Evolutionary conservation across 257 asterid genomes (phyloP), one percentile per base, ranked within the genome.

Genomic region (Gynochthodes officinalis): DNA sequence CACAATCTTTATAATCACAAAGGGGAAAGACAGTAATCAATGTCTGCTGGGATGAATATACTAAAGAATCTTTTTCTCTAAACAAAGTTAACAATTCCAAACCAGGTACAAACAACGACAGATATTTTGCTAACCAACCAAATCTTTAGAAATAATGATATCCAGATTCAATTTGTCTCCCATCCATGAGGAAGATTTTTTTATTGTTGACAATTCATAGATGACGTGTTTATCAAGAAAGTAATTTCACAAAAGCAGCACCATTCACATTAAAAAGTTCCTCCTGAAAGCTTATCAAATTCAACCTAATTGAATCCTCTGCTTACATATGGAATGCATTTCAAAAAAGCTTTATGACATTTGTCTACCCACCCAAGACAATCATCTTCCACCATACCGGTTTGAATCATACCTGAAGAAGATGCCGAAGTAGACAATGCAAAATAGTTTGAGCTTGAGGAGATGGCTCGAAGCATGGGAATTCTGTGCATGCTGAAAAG

Each of bases 391-490:
- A 33, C 43, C 39, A 69, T 55, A 68, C 12, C 27, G 25, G 42
- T 37, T 50, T 21, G 33, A 52, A 55, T 30, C 67, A 79, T 85
- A 92, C 99, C 98, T 95, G 99, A 80, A 95, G 97, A 81, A 95
- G 99, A 89, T 95, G 99, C 37, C 99, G 88, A 55, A 95, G 96
- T 74, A 95, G 87, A 75, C 99, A 90, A 85, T 95, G 99, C 81
- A 95, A 84, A 79, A 95, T 92, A 77, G 99, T 95, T 81, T 95
- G 99, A 46, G 98, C 98, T 85, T 95, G 99, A 69, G 99, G 98
- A 69, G 96, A 86, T 2, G 98, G 98, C 90, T 95, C 98, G 82
- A 92, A 92, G 88, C 98, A 95, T 59, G 99, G 99, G 82, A 95
- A 95, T 88, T 95, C 99, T 19, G 98, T 92, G 78, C 96, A 89